Evolutionary conservation across 2,329 filamentous ascomycete genomes (phyloP), one percentile per base, ranked within the genome.

Genomic region (Dryadomyces sulphureus): DNA sequence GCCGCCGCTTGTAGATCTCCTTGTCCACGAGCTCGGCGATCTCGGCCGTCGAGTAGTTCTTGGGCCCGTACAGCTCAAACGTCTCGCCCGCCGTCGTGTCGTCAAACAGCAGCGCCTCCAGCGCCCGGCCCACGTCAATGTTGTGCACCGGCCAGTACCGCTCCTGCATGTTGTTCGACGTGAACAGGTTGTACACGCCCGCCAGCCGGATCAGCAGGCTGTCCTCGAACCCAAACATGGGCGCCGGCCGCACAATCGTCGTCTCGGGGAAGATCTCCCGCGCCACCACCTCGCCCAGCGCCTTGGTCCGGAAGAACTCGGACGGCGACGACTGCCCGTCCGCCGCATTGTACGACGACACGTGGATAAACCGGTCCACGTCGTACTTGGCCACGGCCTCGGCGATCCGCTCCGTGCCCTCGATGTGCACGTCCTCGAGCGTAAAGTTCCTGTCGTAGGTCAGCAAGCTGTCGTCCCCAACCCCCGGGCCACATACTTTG

Each of bases 311-410:
- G 65, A 84, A 95, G 74, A 90, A 98, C 59, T 92, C 85, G 11
- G 87, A 90, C 2, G 80, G 65, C 17, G 90, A 96, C 54, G 84
- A 72, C 38, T 77, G 73, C 62, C 83, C 71, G 48, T 87, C 90
- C 62, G 83, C 71, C 48, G 87, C 90, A 59, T 90, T 96, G 73
- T 93, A 89, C 27, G 89, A 94, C 9, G 92, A 98, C 56, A 98
- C 81, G 57, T 98, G 92, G 53, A 98, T 88, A 65, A 86, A 98
- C 53, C 92, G 81, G 66, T 98, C 92, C 54, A 95, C 79, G 58
- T 98, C 90, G 66, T 98, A 98, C 67, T 98, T 98, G 57, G 90
- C 92, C 45, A 88, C 87, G 45, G 92, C 88, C 61, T 94, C 87
- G 43, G 78, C 86, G 57, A 98, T 98, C 55, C 92, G 82, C 68